Evolutionary conservation across 805 yeast genomes (phyloP).

Genomic region (Sugiyamaella smithiae): DNA sequence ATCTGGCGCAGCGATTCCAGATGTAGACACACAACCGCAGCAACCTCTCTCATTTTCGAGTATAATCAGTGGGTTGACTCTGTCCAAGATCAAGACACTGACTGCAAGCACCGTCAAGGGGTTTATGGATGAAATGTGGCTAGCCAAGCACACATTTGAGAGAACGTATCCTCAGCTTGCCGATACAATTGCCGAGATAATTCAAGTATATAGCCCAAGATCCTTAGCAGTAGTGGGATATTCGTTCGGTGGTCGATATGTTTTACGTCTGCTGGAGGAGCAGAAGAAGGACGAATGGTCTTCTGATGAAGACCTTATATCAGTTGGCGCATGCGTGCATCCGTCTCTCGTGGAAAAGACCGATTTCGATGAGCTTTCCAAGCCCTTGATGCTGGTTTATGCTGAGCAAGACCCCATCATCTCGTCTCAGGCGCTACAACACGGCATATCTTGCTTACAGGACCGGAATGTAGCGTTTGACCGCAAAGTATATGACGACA

Average conservation of each 20-base stretch:
- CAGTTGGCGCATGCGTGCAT: slow-evolving; percentile 30
- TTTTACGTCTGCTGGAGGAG: slow-evolving; percentile 29
- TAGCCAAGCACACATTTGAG: slow-evolving; percentile 35
- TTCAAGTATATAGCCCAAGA: slow-evolving; percentile 29
- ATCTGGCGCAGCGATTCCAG: slow-evolving; percentile 21
- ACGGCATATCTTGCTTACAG: slow-evolving; percentile 20
- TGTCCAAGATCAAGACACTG: slow-evolving; percentile 24
- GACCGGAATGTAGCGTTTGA: slow-evolving; percentile 20
- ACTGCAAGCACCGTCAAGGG: slow-evolving; percentile 31
- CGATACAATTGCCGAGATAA: slow-evolving; percentile 29
- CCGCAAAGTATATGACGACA: slow-evolving; percentile 19
- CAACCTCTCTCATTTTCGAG: background rate
- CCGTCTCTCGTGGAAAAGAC: slow-evolving; percentile 30
- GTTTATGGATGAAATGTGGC: slow-evolving; percentile 36
- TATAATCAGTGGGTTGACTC: slow-evolving; percentile 7
- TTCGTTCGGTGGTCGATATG: slow-evolving; percentile 35
- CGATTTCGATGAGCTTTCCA: slow-evolving; percentile 29
- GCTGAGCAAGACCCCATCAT: slow-evolving; percentile 29
- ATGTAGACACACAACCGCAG: background rate
- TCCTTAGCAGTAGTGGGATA: slow-evolving; percentile 33
- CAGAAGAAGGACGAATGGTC: slow-evolving; percentile 25
- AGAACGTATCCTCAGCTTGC: slow-evolving; percentile 29
- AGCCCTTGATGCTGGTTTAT: slow-evolving; percentile 30
- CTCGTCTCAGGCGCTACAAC: slow-evolving; percentile 23
- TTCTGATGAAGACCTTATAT: slow-evolving; percentile 27